These are phyloP conservation scores for Saccharata proteae DNA, from an alignment of 2,329 filamentous ascomycete species.

Conservation along the genomic window DNA sequence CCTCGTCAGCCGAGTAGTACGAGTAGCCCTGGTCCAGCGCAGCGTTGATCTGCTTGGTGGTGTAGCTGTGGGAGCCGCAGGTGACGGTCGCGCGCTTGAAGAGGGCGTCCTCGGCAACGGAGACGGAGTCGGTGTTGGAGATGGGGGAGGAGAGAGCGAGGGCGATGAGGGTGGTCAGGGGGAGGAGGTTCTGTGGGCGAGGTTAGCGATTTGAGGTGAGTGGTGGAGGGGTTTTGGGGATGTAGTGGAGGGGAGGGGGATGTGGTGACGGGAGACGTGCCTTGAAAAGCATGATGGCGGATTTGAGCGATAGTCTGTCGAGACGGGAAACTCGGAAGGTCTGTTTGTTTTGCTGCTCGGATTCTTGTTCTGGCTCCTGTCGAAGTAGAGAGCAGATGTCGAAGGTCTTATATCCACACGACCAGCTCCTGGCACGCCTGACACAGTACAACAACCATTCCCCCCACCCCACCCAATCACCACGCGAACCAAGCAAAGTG, in stretches of 20 bases:
- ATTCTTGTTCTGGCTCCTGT: too few species aligned
- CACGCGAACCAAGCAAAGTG: too few species aligned
- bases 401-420: too few species aligned
- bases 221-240: slow-evolving; percentile 13
- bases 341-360: too few species aligned
- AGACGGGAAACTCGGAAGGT: too few species aligned
- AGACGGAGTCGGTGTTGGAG: slow-evolving; percentile 13
- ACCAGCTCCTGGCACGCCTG: too few species aligned
- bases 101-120: slow-evolving; percentile 10
- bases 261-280: too few species aligned
- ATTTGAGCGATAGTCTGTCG: too few species aligned
- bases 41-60: slow-evolving; percentile 33
- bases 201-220: slow-evolving; percentile 11
- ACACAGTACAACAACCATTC: too few species aligned
- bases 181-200: slow-evolving; percentile 12
- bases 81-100: slow-evolving; percentile 36
- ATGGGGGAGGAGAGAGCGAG: slow-evolving; percentile 13
- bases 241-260: slow-evolving; percentile 15
- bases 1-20: slow-evolving; percentile 32
- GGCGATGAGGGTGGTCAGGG: slow-evolving; percentile 9
- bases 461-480: too few species aligned
- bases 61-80: slow-evolving; percentile 45
- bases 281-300: too few species aligned
- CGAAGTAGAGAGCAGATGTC: too few species aligned
- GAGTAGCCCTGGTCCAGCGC: slow-evolving; percentile 42